Evolutionary conservation across 371 early-diverging fungal species (phyloP).

Genomic region (Funneliformis caledonium): DNA sequence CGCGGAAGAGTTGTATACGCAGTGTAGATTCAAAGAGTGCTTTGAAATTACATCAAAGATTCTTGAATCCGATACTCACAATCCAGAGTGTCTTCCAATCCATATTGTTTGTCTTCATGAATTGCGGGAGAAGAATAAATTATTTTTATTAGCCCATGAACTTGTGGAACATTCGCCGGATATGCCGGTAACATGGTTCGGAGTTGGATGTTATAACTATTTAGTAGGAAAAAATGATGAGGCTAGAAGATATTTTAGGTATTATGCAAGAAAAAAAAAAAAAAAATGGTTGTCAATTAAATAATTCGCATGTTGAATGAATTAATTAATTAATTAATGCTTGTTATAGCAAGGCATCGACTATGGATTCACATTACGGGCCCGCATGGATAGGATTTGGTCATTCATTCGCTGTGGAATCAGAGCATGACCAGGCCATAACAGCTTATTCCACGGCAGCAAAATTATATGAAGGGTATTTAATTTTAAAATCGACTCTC

Average conservation of each 20-base stretch:
- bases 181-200: constrained; percentile 66
- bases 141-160: constrained; percentile 68
- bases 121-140: constrained; percentile 58
- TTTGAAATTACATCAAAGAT: constrained; percentile 65
- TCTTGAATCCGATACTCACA: constrained; percentile 60
- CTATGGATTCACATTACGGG: constrained; percentile 64
- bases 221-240: constrained; percentile 59
- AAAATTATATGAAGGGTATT: constrained; percentile 69
- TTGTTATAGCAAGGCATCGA: constrained; percentile 56
- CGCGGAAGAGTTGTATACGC: constrained; percentile 62
- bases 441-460: constrained; percentile 69
- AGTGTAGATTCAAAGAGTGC: constrained; percentile 61
- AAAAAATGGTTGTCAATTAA: background rate
- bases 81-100: constrained; percentile 60
- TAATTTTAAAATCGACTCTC: background rate
- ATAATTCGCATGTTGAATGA: background rate
- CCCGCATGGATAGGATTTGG: constrained; percentile 82
- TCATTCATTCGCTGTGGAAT: constrained; percentile 77
- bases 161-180: constrained; percentile 61
- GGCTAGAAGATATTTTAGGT: constrained; percentile 67
- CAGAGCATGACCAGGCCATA: constrained; percentile 80
- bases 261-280: background rate
- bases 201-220: constrained; percentile 78
- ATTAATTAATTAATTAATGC: constrained; percentile 2
- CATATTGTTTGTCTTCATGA: constrained; percentile 71